Evolutionary conservation across 2,329 filamentous ascomycete species (phyloP).

Genomic region (Colletotrichum sp.): DNA sequence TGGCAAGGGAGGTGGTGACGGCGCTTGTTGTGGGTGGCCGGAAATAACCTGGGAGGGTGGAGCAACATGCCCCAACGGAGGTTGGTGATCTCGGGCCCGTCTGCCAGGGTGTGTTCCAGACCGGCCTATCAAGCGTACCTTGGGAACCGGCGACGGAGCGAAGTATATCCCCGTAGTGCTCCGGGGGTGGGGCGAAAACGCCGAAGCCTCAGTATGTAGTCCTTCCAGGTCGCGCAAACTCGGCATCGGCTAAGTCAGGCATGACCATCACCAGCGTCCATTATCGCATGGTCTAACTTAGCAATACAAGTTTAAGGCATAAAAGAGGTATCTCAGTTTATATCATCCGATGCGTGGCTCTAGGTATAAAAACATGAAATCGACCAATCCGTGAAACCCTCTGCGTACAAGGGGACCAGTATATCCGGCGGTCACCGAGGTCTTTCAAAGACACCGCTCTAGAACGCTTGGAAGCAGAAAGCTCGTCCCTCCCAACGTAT

Average conservation of each 20-base stretch:
- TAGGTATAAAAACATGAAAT: conserved; percentile 9
- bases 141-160: neutral
- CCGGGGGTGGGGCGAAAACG: neutral
- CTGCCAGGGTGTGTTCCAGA: neutral
- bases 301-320: neutral
- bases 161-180: neutral
- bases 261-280: neutral
- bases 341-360: conserved; percentile 11
- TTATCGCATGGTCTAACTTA: neutral
- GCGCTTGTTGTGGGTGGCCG: neutral
- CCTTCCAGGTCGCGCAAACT: neutral
- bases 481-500: neutral
- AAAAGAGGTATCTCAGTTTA: conserved; percentile 22
- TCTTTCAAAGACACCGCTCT: conserved; percentile 5
- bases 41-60: neutral
- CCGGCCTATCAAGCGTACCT: neutral
- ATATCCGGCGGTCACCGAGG: neutral
- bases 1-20: neutral
- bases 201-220: neutral
- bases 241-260: neutral
- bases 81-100: neutral
- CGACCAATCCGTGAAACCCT: neutral
- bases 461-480: neutral
- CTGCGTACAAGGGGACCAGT: neutral
- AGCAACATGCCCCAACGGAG: neutral